Evolutionary conservation across 202 grass and related monocot genomes (phyloP).

Genomic region (Schoenoplectus triqueter): DNA sequence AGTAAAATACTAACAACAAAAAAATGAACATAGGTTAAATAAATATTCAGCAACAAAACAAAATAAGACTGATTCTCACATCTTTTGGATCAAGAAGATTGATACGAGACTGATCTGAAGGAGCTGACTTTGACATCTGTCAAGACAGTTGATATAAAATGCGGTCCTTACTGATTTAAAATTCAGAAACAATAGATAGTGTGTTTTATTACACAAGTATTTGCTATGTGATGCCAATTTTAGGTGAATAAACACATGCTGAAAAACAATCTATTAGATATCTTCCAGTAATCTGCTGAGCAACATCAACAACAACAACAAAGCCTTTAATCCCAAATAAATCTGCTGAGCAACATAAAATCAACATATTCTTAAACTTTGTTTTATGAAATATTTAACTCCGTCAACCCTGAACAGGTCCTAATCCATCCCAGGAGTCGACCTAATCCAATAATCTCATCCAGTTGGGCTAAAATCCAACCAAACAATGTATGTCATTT

Average conservation of each 20-base stretch:
- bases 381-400: not conserved
- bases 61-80: slow-evolving; percentile 49
- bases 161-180: not conserved
- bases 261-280: not conserved
- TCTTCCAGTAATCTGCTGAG: not conserved
- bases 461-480: not conserved
- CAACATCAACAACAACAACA: not conserved
- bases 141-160: slow-evolving; percentile 43
- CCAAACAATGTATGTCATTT: not conserved
- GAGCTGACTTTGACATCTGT: slow-evolving; percentile 96
- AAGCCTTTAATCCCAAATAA: not conserved
- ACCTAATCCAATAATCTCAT: not conserved
- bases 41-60: slow-evolving; percentile 4
- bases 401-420: not conserved
- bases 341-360: not conserved
- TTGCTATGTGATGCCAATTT: not conserved
- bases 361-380: slow-evolving; percentile 14
- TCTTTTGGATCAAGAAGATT: slow-evolving; percentile 98
- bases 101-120: slow-evolving; percentile 96
- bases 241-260: not conserved
- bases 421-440: not conserved
- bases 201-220: not conserved
- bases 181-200: not conserved
- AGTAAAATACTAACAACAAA: slow-evolving; percentile 30
- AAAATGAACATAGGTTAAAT: slow-evolving; percentile 19